phyloP scores from a whole-genome alignment of 2,329 filamentous ascomycete genomes.

The Cercospora beticola region DNA sequence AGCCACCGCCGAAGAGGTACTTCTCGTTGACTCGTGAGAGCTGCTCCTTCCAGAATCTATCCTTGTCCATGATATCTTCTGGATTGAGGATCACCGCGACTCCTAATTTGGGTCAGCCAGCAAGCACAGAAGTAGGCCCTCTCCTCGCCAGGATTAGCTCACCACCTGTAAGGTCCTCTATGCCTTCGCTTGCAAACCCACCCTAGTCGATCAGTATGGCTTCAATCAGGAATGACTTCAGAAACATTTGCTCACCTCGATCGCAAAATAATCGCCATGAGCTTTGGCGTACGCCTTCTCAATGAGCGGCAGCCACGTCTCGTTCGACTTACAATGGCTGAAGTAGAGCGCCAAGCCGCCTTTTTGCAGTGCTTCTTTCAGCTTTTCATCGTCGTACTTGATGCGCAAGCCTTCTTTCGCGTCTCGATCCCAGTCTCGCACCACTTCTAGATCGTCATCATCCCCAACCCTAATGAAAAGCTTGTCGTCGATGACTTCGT shows the following conservation, averaged over 20 bases:
- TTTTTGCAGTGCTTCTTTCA: slow-evolving; percentile 59
- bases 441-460: slow-evolving; percentile 66
- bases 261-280: slow-evolving; percentile 74
- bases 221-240: slow-evolving; percentile 34
- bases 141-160: background rate
- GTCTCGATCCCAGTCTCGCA: slow-evolving; percentile 31
- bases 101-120: background rate
- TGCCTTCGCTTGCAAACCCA: slow-evolving; percentile 65
- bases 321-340: slow-evolving; percentile 71
- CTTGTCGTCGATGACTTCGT: slow-evolving; percentile 89
- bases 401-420: slow-evolving; percentile 30
- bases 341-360: slow-evolving; percentile 78
- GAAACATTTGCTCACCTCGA: slow-evolving; percentile 57
- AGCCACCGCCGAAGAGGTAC: slow-evolving; percentile 72
- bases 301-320: slow-evolving; percentile 77
- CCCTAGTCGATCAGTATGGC: slow-evolving; percentile 58
- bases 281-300: slow-evolving; percentile 85
- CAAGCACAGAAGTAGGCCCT: background rate
- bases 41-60: slow-evolving; percentile 81
- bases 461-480: slow-evolving; percentile 78
- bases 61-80: slow-evolving; percentile 71
- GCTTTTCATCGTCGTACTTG: slow-evolving; percentile 50
- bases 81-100: slow-evolving; percentile 68
- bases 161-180: slow-evolving; percentile 60
- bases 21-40: slow-evolving; percentile 76